phyloP scores from a whole-genome alignment of 2,329 filamentous ascomycete genomes.

The Fusarium sp. region DNA sequence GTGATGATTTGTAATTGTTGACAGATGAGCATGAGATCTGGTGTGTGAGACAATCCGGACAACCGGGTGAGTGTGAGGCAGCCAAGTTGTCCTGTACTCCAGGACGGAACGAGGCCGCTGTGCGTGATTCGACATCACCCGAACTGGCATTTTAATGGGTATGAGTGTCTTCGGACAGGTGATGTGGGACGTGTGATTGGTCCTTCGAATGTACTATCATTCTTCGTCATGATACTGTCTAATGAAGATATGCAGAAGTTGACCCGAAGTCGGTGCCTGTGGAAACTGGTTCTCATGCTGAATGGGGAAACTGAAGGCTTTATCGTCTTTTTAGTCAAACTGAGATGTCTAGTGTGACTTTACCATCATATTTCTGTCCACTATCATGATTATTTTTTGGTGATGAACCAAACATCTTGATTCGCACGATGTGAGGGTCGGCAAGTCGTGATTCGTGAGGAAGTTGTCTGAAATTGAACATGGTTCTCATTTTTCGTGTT shows the following conservation, averaged over 20 bases:
- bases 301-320: too few relatives aligned
- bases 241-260: not conserved
- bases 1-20: not conserved
- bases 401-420: too few relatives aligned
- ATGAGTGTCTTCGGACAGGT: not conserved
- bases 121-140: not conserved
- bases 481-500: too few relatives aligned
- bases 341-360: too few relatives aligned
- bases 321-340: too few relatives aligned
- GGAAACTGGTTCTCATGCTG: too few relatives aligned
- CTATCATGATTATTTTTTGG: too few relatives aligned
- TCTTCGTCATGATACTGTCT: not conserved
- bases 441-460: too few relatives aligned
- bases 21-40: not conserved
- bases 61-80: not conserved
- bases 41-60: not conserved
- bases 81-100: not conserved
- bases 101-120: not conserved
- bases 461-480: too few relatives aligned
- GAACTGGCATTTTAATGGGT: not conserved
- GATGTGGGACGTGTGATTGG: not conserved
- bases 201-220: fast-evolving
- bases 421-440: too few relatives aligned
- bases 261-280: too few relatives aligned
- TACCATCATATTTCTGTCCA: too few relatives aligned